Evolutionary conservation across 768 basidiomycete species (phyloP).

Genomic region (Leccinum fibrillosum): DNA sequence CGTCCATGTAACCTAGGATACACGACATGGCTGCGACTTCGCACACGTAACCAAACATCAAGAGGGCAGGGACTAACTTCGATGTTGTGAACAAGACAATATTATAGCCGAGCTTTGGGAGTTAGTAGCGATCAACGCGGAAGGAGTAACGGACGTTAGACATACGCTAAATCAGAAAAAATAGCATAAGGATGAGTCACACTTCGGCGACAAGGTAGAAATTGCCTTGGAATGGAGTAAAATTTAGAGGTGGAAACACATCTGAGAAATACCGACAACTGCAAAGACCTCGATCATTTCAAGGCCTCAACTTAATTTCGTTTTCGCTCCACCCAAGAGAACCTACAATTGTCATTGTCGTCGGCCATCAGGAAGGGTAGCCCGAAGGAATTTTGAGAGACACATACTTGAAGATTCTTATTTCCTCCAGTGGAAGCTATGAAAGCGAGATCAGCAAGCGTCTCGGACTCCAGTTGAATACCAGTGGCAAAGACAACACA

Average conservation of each 20-base stretch:
- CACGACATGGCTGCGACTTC: slow-evolving; percentile 8
- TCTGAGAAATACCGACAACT: slow-evolving; percentile 5
- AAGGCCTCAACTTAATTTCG: not conserved
- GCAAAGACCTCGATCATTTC: not conserved
- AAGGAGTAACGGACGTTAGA: not conserved
- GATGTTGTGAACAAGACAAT: slow-evolving; percentile 7
- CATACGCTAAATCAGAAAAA: slow-evolving; percentile 6
- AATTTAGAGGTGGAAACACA: not conserved
- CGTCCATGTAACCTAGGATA: not conserved
- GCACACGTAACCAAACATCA: slow-evolving; percentile 8
- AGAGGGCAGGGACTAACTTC: not conserved
- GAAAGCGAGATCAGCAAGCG: not conserved
- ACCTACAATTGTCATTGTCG: slow-evolving; percentile 15
- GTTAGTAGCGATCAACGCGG: too few relatives aligned
- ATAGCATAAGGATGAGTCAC: not conserved
- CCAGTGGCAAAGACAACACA: not conserved
- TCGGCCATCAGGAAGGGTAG: not conserved
- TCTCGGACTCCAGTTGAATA: not conserved
- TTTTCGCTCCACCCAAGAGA: not conserved
- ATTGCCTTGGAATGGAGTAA: slow-evolving; percentile 1
- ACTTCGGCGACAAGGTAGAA: slow-evolving; percentile 2
- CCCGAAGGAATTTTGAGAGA: not conserved
- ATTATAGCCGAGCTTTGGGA: not conserved
- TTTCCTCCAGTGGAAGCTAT: slow-evolving; percentile 10
- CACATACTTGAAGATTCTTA: slow-evolving; percentile 7